Base-by-base conservation (phyloP, 2,329 filamentous ascomycete species). In the Hymenoscyphus salicellus region DNA sequence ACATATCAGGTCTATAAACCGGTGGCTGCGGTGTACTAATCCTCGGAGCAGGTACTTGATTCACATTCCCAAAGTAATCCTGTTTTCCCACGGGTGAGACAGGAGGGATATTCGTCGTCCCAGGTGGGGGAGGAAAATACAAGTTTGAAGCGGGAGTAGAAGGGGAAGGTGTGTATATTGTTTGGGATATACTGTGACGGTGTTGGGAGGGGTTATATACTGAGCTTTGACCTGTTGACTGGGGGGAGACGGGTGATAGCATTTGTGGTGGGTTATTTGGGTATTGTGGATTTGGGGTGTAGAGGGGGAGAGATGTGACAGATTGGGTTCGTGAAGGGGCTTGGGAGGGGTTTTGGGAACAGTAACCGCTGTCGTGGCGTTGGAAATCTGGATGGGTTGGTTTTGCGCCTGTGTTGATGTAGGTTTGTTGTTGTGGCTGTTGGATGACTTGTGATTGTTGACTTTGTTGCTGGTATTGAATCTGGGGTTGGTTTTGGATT, bases 41-140 rank as follows among this genome's bases (percentile, higher is more conserved):
- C 38, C 58, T 41, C 14, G 41, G n/a, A 3, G 17, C n/a, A 17
- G 5, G 41, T 11, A 46, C n/a, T 10, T 17, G 41, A 46, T 38
- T 38, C 17, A 46, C n/a, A 46, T 46, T 14, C 20, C 20, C 20
- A 26, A 59, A 59, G 11, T 59, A 59, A 41, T 59, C 58, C 36
- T 28, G 11, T 17, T 59, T 59, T 11, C 32, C 58, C 26, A 41
- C 20, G 8, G 57, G 46, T 14, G 46, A 52, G 5, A 52, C 32
- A 7, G 33, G 32, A 5, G 33, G 57, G 33, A 58, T 17, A 58
- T 58, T 58, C 11, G 30, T 58, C 20, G 30, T 58, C 23, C 57
- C 57, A 8, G 58, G 58, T 26, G 58, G 58, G 5, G 58, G 58
- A 41, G 58, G 58, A 36, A 59, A 59, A 28, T 28, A 59, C 36